These are phyloP conservation scores for Tubosaeta sp. DNA, from an alignment of 768 basidiomycete species.

Conservation along the genomic window DNA sequence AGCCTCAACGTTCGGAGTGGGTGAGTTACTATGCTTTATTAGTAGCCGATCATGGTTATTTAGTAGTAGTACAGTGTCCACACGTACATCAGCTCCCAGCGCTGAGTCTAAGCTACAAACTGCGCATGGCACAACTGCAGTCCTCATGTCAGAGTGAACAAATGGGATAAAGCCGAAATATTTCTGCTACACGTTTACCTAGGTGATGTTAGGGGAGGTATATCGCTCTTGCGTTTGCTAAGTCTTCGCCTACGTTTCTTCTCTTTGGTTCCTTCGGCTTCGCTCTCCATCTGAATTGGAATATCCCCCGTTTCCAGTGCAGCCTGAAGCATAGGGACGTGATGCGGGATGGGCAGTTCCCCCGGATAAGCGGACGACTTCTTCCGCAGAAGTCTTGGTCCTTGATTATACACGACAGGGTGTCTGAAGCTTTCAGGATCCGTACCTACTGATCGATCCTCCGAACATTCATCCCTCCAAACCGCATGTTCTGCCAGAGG, in stretches of 20 bases:
- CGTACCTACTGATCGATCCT: not conserved
- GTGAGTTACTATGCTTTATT: not conserved
- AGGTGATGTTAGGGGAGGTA: constrained; percentile 10
- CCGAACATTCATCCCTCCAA: constrained; percentile 8
- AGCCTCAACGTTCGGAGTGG: no score
- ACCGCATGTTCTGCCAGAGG: not conserved
- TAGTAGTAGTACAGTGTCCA: not conserved
- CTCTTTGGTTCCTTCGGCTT: constrained; percentile 20
- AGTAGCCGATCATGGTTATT: constrained; percentile 1
- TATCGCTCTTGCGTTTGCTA: constrained; percentile 31
- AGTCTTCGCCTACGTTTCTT: constrained; percentile 28
- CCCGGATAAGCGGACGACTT: constrained; percentile 21
- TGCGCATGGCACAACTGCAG: constrained; percentile 1
- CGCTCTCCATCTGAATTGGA: constrained; percentile 11
- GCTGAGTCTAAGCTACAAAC: constrained; percentile 11
- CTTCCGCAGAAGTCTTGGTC: constrained; percentile 35
- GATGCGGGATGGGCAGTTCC: constrained; percentile 24
- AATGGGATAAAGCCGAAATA: constrained; percentile 7
- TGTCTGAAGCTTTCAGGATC: constrained; percentile 1
- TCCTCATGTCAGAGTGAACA: constrained; percentile 9
- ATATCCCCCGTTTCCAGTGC: constrained; percentile 7
- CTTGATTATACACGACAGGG: constrained; percentile 7
- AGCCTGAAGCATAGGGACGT: constrained; percentile 13
- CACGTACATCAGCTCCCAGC: constrained; percentile 16
- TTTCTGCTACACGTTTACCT: constrained; percentile 17